Percentiles rank a stretch among this genome's conserved stretches.
Evolutionary conservation across 345 rosid species (phyloP).

Genomic region (Ceriops tagal): DNA sequence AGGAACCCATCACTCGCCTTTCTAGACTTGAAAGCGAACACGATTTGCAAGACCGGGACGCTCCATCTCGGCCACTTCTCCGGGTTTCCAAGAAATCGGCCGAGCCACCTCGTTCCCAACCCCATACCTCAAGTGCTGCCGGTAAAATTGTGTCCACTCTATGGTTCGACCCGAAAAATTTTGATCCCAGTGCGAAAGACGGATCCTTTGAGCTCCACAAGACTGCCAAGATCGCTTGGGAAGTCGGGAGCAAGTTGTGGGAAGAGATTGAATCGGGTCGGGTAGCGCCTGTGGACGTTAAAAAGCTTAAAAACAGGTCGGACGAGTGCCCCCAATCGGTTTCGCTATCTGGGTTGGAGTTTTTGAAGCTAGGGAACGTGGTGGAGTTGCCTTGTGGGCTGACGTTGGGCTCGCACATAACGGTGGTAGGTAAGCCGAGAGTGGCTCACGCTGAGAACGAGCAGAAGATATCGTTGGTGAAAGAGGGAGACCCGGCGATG

Average conservation of each 20-base stretch:
- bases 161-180: conserved; percentile 49
- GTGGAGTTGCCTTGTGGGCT: conserved; percentile 85
- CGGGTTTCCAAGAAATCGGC: conserved; percentile 39
- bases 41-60: conserved; percentile 34
- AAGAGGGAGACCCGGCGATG: conserved; percentile 42
- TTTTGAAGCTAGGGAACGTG: conserved; percentile 40
- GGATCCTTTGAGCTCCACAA: conserved; percentile 73
- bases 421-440: conserved; percentile 84
- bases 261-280: conserved; percentile 52
- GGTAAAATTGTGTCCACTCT: conserved; percentile 47
- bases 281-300: conserved; percentile 6
- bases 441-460: conserved; percentile 53
- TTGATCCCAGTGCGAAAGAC: conserved; percentile 50
- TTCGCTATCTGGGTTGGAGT: conserved; percentile 54
- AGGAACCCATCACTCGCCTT: conserved; percentile 43
- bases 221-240: conserved; percentile 69
- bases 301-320: conserved; percentile 29
- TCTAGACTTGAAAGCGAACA: conserved; percentile 48
- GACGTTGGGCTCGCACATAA: conserved; percentile 77
- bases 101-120: conserved; percentile 28
- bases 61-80: conserved; percentile 58
- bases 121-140: background rate
- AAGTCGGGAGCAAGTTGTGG: conserved; percentile 72
- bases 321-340: conserved; percentile 66
- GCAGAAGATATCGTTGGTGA: conserved; percentile 48